Conservation (phyloP, 2,329 filamentous ascomycete genomes). For the Fusarium avenaceum region DNA sequence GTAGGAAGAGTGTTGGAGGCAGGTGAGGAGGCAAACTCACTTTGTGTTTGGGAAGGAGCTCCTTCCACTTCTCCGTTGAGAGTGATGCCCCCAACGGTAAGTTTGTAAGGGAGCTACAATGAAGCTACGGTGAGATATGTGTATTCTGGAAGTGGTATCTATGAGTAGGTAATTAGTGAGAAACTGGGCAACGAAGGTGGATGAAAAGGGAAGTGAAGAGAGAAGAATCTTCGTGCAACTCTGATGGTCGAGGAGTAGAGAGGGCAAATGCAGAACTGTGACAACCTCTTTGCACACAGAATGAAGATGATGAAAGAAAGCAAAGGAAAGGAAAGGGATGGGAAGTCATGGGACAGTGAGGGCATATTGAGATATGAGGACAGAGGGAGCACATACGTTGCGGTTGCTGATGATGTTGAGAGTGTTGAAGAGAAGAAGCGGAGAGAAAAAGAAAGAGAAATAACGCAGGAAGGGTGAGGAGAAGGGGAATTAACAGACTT, state of each 20-base stretch:
- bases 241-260: too few species aligned
- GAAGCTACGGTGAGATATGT: neutral
- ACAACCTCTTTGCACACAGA: neutral
- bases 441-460: neutral
- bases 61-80: constrained; percentile 4
- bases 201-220: neutral
- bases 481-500: neutral
- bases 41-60: constrained; percentile 21
- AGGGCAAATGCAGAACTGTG: neutral
- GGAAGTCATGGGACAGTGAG: neutral
- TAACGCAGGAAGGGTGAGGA: neutral
- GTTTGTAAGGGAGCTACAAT: neutral
- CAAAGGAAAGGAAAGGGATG: neutral
- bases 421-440: neutral
- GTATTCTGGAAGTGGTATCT: neutral
- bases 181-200: neutral
- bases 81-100: neutral
- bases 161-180: neutral
- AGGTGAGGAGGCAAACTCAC: constrained; percentile 1
- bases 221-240: neutral
- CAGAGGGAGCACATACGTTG: neutral
- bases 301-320: neutral
- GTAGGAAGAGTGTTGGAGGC: neutral
- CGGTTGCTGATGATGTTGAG: neutral
- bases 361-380: neutral